Evolutionary conservation across 768 basidiomycete genomes (phyloP).

Genomic region (Termitomyces heimii): DNA sequence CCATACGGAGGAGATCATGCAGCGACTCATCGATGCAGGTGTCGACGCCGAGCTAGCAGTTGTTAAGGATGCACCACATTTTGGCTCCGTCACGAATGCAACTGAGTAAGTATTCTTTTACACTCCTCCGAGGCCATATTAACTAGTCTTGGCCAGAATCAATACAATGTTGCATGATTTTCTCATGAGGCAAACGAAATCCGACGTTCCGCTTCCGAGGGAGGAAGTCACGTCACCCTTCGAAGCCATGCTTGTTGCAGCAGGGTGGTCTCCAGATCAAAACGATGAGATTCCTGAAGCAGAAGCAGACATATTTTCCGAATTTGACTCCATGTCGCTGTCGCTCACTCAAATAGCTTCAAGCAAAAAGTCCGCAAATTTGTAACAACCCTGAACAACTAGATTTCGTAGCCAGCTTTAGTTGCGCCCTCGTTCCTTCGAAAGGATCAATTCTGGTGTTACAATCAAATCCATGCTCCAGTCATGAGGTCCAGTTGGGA

Average conservation of each 20-base stretch:
- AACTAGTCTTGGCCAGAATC: conserved; percentile 15
- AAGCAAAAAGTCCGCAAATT: not conserved
- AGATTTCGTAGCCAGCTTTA: conserved; percentile 1
- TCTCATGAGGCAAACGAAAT: conserved; percentile 18
- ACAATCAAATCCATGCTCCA: conserved; percentile 62
- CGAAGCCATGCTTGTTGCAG: conserved; percentile 18
- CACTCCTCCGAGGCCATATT: not conserved
- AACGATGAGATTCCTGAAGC: conserved; percentile 17
- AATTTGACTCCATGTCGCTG: not conserved
- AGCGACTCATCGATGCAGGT: conserved; percentile 18
- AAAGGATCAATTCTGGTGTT: conserved; percentile 30
- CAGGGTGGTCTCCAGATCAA: conserved; percentile 16
- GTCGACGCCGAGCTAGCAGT: conserved; percentile 20
- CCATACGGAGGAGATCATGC: conserved; percentile 19
- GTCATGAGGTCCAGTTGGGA: conserved; percentile 54
- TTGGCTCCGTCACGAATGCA: conserved; percentile 28
- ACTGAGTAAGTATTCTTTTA: conserved; percentile 17
- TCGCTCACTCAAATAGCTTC: not conserved
- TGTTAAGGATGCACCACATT: conserved; percentile 28
- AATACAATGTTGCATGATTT: conserved; percentile 24
- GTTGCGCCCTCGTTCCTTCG: not conserved
- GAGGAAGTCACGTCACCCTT: conserved; percentile 23
- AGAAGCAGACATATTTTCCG: conserved; percentile 9
- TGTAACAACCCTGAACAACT: not conserved
- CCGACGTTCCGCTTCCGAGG: conserved; percentile 17